Conservation (phyloP, 1,284 basidiomycete genomes). For the Microbotryum saponariae region DNA sequence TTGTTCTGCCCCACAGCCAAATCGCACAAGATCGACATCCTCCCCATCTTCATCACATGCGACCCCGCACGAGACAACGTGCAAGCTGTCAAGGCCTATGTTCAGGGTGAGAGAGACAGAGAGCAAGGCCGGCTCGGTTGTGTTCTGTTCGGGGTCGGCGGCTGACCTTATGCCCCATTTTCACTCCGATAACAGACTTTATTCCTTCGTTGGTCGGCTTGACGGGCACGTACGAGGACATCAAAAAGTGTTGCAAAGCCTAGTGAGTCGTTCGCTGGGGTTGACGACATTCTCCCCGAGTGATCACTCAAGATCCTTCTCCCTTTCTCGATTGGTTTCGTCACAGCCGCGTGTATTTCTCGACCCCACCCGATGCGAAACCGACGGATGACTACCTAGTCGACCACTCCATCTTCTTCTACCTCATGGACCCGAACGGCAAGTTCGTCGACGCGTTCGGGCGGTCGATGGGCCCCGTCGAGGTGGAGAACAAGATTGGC, state of each 20-base stretch:
- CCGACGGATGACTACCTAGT: conserved; percentile 86
- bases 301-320: not conserved
- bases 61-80: conserved; percentile 88
- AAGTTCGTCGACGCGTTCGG: conserved; percentile 97
- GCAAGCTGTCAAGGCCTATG: conserved; percentile 49
- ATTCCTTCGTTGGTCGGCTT: conserved; percentile 84
- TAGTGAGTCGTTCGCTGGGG: conserved; percentile 46
- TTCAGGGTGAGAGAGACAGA: conserved; percentile 40
- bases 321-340: not conserved
- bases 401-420: conserved; percentile 68
- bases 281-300: not conserved
- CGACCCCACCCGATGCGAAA: conserved; percentile 73
- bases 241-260: conserved; percentile 83
- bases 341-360: conserved; percentile 80
- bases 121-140: not conserved
- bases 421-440: conserved; percentile 93
- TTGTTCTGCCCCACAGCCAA: conserved; percentile 21
- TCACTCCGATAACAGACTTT: conserved; percentile 56
- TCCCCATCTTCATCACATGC: conserved; percentile 89
- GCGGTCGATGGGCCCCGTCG: conserved; percentile 63
- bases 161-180: not conserved
- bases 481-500: conserved; percentile 54
- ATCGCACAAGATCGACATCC: conserved; percentile 60
- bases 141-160: not conserved
- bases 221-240: conserved; percentile 74